These are phyloP conservation scores for Leptographium flavum DNA, from an alignment of 2,329 filamentous ascomycete species.

Conservation along the genomic window DNA sequence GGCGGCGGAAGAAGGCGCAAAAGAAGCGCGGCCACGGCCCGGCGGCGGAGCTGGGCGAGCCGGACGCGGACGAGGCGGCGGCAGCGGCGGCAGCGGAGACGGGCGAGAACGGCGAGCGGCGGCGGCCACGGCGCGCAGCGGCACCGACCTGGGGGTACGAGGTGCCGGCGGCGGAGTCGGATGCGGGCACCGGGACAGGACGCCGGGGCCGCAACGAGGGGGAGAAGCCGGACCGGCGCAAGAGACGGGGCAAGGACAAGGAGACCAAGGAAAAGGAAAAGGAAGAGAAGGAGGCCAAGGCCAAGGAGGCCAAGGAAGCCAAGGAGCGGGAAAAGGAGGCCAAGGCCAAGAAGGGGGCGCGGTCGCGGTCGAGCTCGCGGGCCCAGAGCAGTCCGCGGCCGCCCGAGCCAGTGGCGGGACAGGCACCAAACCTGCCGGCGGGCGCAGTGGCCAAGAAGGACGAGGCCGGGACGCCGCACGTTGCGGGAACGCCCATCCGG, in stretches of 20 bases:
- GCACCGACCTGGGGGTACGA: constrained; percentile 62
- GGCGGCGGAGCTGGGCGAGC: constrained; percentile 51
- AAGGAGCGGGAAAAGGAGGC: constrained; percentile 6
- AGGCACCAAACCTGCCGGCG: neutral
- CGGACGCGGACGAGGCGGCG: constrained; percentile 37
- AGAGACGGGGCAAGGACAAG: constrained; percentile 23
- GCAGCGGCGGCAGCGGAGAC: constrained; percentile 22
- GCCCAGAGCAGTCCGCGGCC: constrained; percentile 18
- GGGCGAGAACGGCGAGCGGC: constrained; percentile 44
- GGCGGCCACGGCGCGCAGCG: constrained; percentile 47
- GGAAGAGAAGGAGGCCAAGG: constrained; percentile 19
- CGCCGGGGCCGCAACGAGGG: constrained; percentile 33
- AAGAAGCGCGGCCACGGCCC: constrained; percentile 42
- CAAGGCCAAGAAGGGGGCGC: constrained; percentile 23
- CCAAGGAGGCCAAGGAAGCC: constrained; percentile 17
- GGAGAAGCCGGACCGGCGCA: constrained; percentile 15
- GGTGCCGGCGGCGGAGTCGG: constrained; percentile 23
- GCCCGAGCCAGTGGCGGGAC: constrained; percentile 2
- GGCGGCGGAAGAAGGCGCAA: constrained; percentile 41
- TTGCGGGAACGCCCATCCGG: constrained; percentile 17
- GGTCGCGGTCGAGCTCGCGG: constrained; percentile 41
- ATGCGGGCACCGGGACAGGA: constrained; percentile 26
- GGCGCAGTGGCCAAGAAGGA: neutral
- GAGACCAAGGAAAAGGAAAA: constrained; percentile 17
- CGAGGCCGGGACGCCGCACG: neutral